Evolutionary conservation across 2,329 filamentous ascomycete genomes (phyloP).

Genomic region (Scedosporium minutisporum): DNA sequence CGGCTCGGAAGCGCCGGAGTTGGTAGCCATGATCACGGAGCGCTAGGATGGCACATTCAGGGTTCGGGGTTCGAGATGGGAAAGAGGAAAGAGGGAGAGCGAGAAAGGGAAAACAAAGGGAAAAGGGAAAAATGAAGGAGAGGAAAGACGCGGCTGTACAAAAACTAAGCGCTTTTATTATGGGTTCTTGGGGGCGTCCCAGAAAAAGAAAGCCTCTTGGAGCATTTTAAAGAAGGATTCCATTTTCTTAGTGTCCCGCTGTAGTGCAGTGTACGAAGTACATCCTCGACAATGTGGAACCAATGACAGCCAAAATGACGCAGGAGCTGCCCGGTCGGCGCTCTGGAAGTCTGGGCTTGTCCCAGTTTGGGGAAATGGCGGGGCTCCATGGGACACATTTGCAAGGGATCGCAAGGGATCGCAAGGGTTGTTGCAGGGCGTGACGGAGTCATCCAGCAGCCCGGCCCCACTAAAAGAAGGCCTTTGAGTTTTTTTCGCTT

Average conservation of each 20-base stretch:
- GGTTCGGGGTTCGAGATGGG: not conserved
- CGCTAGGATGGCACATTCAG: not conserved
- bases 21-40: constrained; percentile 2
- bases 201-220: not conserved
- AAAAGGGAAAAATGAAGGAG: not conserved
- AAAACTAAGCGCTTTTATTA: too few species aligned
- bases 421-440: too few species aligned
- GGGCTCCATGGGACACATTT: not conserved
- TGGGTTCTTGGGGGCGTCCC: not conserved
- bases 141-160: too few species aligned
- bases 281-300: not conserved
- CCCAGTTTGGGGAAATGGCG: not conserved
- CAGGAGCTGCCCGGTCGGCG: not conserved
- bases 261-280: too few species aligned
- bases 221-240: not conserved
- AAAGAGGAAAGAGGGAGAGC: not conserved
- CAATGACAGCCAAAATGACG: not conserved
- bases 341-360: not conserved
- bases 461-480: too few species aligned
- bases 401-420: not conserved
- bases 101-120: not conserved
- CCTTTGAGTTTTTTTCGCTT: too few species aligned
- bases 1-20: constrained; percentile 6
- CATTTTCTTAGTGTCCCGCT: not conserved
- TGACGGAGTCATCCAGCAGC: too few species aligned